Conservation (phyloP, 768 basidiomycete species). For the Tulasnella sp. region DNA sequence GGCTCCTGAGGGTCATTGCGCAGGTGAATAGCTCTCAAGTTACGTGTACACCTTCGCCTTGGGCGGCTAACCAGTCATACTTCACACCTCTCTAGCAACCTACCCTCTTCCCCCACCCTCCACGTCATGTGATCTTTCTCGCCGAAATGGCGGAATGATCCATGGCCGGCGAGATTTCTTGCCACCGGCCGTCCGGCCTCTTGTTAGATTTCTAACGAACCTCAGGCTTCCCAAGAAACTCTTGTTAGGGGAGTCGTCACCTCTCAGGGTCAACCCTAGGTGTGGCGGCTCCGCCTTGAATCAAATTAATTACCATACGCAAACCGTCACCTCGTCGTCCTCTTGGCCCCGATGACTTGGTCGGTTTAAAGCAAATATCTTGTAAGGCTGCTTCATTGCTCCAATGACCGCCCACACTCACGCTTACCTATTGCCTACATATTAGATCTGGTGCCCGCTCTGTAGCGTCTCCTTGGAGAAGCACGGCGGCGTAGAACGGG, state of each 20-base stretch:
- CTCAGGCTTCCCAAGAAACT: background rate
- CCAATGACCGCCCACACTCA: no score
- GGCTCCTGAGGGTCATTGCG: background rate
- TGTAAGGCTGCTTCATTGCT: no score
- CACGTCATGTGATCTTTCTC: no score
- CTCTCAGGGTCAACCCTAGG: background rate
- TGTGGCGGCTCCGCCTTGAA: background rate
- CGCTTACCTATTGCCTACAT: no score
- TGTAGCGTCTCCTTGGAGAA: background rate
- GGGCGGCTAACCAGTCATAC: background rate
- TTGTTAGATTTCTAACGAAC: background rate
- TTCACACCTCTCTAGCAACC: background rate
- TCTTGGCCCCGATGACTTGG: background rate
- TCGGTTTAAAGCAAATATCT: background rate
- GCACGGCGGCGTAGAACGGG: background rate
- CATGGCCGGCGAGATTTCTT: no score
- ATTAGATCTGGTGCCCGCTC: background rate
- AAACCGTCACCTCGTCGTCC: background rate
- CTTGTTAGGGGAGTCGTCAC: background rate
- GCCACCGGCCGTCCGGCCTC: background rate
- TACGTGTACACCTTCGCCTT: background rate
- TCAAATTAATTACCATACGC: constrained; percentile 1
- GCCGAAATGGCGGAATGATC: background rate
- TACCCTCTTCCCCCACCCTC: background rate
- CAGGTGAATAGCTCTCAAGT: background rate